These are phyloP conservation scores for Saussurea involucrata DNA, from an alignment of 129 eudicot genomes.

Conservation along the genomic window DNA sequence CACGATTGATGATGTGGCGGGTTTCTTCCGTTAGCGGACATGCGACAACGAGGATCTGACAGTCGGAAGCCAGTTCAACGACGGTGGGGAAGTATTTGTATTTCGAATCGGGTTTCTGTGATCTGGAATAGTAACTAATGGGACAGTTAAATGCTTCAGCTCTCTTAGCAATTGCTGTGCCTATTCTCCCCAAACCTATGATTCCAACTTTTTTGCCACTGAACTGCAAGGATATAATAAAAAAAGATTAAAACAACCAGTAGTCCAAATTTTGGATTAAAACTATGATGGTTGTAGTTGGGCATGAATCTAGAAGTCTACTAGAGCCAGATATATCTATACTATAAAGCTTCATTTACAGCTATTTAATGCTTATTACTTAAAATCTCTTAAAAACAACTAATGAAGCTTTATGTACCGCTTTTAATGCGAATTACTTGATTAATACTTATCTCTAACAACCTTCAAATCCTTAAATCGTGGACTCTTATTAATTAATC, in stretches of 20 bases:
- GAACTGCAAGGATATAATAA: constrained; percentile 27
- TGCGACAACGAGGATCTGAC: constrained; percentile 69
- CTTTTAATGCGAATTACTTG: no score
- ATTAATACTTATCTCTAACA: no score
- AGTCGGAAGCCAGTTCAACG: constrained; percentile 61
- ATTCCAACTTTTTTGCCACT: constrained; percentile 72
- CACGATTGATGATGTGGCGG: constrained; percentile 68
- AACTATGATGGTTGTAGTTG: not conserved
- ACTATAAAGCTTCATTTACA: no score
- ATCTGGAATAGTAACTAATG: constrained; percentile 63
- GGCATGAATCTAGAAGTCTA: not conserved
- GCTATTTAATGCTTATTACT: no score
- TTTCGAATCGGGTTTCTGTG: constrained; percentile 47
- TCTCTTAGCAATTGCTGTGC: constrained; percentile 75
- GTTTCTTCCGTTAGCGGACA: constrained; percentile 70
- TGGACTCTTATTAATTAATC: no score
- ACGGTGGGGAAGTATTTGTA: constrained; percentile 62
- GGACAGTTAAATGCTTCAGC: constrained; percentile 83
- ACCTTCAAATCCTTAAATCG: no score
- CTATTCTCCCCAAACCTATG: constrained; percentile 84
- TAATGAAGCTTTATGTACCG: no score
- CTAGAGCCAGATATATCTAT: not conserved
- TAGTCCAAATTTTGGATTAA: not conserved
- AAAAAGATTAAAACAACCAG: not conserved
- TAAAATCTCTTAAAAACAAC: no score